Percentiles rank a stretch among this genome's conserved stretches.
phyloP scores from a whole-genome alignment of 2,329 filamentous ascomycete genomes.

The Aureobasidium sp. region DNA sequence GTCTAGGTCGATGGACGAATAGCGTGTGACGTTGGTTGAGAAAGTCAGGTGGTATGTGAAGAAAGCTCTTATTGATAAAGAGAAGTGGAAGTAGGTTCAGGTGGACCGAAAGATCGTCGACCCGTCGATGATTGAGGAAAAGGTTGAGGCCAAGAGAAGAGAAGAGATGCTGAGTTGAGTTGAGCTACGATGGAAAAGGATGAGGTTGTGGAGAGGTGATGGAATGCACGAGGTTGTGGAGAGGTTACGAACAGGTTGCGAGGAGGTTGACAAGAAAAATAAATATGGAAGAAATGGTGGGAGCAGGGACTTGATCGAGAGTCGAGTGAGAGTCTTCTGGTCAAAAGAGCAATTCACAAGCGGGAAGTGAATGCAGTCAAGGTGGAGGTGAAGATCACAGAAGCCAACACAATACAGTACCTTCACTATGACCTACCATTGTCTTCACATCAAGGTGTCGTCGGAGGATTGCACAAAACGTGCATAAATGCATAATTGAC shows the following conservation, averaged over 20 bases:
- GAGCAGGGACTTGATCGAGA: background rate
- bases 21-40: no score
- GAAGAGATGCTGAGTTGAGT: background rate
- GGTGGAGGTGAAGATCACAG: background rate
- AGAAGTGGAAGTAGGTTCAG: no score
- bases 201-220: background rate
- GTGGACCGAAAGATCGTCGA: background rate
- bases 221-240: background rate
- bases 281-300: background rate
- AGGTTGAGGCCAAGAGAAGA: background rate
- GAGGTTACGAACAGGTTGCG: background rate
- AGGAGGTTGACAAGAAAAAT: no score
- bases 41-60: background rate
- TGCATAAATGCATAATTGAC: background rate
- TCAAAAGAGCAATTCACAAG: background rate
- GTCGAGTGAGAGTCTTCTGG: background rate
- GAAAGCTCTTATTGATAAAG: background rate
- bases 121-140: background rate
- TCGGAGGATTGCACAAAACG: background rate
- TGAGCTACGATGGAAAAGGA: no score
- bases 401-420: background rate
- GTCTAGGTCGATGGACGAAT: background rate
- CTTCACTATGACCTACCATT: background rate
- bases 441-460: background rate
- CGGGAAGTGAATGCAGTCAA: background rate